These are phyloP conservation scores for Saccharum hybrid DNA, from an alignment of 202 grass and related monocot genomes.

Conservation along the genomic window DNA sequence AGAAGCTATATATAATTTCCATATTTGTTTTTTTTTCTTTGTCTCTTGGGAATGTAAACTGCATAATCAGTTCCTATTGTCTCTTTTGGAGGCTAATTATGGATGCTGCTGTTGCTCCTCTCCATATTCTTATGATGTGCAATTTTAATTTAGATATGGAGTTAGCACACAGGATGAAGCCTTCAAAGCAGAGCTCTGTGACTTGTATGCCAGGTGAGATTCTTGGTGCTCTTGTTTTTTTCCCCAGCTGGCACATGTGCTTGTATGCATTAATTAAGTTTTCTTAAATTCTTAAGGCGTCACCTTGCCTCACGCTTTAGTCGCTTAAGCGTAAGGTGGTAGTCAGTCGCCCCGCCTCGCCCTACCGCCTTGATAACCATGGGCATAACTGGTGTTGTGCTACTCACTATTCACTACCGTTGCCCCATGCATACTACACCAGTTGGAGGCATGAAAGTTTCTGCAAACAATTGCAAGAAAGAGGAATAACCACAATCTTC, in stretches of 20 bases:
- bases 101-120: neutral
- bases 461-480: conserved; percentile 14
- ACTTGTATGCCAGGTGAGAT: conserved; percentile 77
- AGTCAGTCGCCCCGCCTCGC: neutral
- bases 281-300: neutral
- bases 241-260: neutral
- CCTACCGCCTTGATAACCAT: neutral
- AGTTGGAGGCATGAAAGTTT: conserved; percentile 13
- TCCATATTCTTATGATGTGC: conserved; percentile 38
- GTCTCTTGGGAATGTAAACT: neutral
- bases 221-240: conserved; percentile 2
- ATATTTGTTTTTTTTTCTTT: neutral
- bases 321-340: neutral
- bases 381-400: neutral
- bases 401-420: neutral
- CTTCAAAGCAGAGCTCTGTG: conserved; percentile 87
- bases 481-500: neutral
- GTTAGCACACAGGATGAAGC: conserved; percentile 79
- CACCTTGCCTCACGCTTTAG: neutral
- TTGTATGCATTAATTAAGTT: conserved; percentile 6
- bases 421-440: neutral
- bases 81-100: neutral
- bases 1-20: conserved; percentile 7
- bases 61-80: neutral
- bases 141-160: conserved; percentile 70